Evolutionary conservation across 2,329 filamentous ascomycete species (phyloP).

Genomic region (Aspergillus neoniger): DNA sequence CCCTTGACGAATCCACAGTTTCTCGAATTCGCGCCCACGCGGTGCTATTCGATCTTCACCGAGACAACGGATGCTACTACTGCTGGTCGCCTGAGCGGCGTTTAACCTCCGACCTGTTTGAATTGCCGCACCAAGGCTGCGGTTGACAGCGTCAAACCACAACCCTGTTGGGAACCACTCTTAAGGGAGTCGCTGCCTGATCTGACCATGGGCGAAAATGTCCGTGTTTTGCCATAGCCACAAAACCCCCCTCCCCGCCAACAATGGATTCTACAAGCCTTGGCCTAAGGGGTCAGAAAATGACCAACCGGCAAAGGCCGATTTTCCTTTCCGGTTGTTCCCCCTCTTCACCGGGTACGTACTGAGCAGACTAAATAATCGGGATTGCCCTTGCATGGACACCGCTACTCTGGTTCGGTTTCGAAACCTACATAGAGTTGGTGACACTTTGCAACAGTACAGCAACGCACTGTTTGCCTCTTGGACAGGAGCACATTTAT

Average conservation of each 20-base stretch:
- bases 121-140: background rate
- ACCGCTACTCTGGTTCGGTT: slow-evolving; percentile 12
- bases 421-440: background rate
- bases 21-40: slow-evolving; percentile 7
- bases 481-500: background rate
- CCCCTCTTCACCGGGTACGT: slow-evolving; percentile 2
- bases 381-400: slow-evolving; percentile 14
- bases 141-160: background rate
- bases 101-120: slow-evolving; percentile 4
- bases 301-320: background rate
- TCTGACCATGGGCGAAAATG: background rate
- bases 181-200: background rate
- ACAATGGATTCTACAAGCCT: background rate
- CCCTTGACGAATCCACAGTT: background rate
- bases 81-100: background rate
- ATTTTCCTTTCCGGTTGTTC: background rate
- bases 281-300: background rate
- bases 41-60: background rate
- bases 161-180: background rate
- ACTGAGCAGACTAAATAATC: slow-evolving; percentile 11
- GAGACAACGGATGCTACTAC: background rate
- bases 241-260: background rate
- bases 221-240: background rate
- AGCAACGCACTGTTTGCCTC: background rate
- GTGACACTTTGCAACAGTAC: background rate